Evolutionary conservation across 331 rosid species (phyloP).

Genomic region (Spiraea crenata): DNA sequence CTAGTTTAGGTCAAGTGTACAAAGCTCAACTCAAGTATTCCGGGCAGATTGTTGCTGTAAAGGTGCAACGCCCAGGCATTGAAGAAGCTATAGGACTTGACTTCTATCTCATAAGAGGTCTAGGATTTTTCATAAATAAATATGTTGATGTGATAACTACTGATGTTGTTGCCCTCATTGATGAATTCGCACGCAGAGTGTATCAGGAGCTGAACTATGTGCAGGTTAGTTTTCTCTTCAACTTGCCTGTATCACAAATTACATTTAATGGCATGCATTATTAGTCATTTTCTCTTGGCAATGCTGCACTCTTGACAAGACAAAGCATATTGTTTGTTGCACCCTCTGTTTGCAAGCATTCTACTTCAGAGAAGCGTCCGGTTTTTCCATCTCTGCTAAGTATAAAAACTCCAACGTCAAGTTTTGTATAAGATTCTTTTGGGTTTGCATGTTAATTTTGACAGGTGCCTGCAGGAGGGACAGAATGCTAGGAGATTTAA

Average conservation of each 20-base stretch:
- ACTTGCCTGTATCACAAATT: neutral
- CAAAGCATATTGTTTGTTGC: neutral
- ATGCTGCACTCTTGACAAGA: neutral
- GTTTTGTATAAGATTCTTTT: constrained; percentile 34
- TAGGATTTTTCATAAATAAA: constrained; percentile 75
- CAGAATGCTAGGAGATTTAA: constrained; percentile 83
- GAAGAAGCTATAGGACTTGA: constrained; percentile 93
- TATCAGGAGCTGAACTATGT: constrained; percentile 97
- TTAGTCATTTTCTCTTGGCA: neutral
- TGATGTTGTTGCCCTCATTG: constrained; percentile 82
- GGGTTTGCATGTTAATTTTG: constrained; percentile 77
- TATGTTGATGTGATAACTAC: constrained; percentile 72
- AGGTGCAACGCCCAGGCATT: constrained; percentile 92
- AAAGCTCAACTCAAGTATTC: constrained; percentile 67
- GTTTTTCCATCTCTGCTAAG: neutral
- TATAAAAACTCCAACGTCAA: constrained; percentile 5
- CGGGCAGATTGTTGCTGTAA: constrained; percentile 77
- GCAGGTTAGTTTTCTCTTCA: constrained; percentile 41
- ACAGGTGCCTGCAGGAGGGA: constrained; percentile 96
- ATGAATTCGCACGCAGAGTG: constrained; percentile 88
- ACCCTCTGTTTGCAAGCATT: neutral
- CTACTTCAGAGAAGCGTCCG: neutral
- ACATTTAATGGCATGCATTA: neutral
- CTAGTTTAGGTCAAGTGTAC: constrained; percentile 97
- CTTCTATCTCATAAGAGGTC: constrained; percentile 74